Evolutionary conservation across 305 asterid genomes (phyloP), one percentile per base, ranked within the genome.

Genomic region (Fraxinus nigra): DNA sequence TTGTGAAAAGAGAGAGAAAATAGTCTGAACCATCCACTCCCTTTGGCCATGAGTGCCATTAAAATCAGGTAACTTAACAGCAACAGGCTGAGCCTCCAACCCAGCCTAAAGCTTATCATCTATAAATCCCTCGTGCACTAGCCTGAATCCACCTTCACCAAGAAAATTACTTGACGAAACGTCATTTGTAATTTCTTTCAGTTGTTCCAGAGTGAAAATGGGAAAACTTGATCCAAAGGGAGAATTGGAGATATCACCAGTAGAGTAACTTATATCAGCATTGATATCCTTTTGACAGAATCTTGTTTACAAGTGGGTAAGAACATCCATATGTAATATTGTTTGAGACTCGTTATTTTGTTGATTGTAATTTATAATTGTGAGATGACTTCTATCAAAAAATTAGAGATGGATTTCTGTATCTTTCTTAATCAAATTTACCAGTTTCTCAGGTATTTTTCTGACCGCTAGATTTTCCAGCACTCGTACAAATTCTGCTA

Each of bases 81-180:
- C 97, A 38, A 92, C 95, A 30, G 93, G 92, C 88, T 92, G 97
- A 22, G 93, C 90, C 81, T 24, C 92, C 93, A 22, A 92, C 43
- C 40, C 43, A 9, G 93, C 84, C 90, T 82, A 35, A 87, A 86
- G 4, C 84, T 80, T 87, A n/a, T 89, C 89, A 56, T 91, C 91
- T 5, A 90, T 72, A 59, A 92, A 92, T 34, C 38, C 38, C 38
- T 34, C 5, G 38, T 5, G 38, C 38, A 34, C 38, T 34, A 34
- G 38, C 38, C 7, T 6, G 38, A 34, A 34, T 34, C 38, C 38
- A 34, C 38, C 38, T 34, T 34, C 38, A 34, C 38, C 38, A 34
- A 34, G 38, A 34, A 34, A 34, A 34, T 34, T 34, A 34, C 38
- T 34, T 5, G 8, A 34, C 1, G 38, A 34, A 34, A 34, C 5